A percentile compares a stretch with the other conserved stretches of the same genome.
phyloP scores from a whole-genome alignment of 2,329 filamentous ascomycete genomes.

The Beauveria sp. region DNA sequence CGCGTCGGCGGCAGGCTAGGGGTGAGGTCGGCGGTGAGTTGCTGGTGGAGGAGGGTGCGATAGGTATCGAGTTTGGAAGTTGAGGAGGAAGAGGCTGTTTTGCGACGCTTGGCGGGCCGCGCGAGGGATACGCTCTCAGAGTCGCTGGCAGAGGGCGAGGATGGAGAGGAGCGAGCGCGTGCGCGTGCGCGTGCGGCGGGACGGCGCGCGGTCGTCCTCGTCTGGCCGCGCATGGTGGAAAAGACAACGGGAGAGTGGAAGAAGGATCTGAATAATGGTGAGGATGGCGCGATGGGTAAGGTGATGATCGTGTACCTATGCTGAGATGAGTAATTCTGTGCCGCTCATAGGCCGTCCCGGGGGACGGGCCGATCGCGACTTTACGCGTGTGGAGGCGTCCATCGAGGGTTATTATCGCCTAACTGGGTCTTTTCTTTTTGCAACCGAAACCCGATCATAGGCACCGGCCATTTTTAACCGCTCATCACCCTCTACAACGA shows the following conservation, averaged over 20 bases:
- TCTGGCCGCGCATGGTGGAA: not conserved
- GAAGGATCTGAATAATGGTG: not conserved
- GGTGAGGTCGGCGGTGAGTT: not conserved
- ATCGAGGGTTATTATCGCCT: too few species aligned
- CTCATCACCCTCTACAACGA: too few species aligned
- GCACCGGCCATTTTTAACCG: too few species aligned
- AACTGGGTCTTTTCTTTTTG: too few species aligned
- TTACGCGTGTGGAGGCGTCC: too few species aligned
- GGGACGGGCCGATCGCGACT: too few species aligned
- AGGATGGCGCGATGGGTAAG: too few species aligned
- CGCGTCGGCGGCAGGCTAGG: conserved; percentile 13
- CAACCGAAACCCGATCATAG: too few species aligned
- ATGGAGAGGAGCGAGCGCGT: not conserved
- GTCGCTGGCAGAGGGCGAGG: not conserved
- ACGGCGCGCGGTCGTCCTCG: not conserved
- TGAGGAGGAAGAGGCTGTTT: not conserved
- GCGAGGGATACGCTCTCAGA: not conserved
- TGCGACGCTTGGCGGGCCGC: conserved; percentile 8
- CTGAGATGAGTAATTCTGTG: not conserved
- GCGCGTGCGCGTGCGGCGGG: not conserved
- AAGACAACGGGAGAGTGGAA: too few species aligned
- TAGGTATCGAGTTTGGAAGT: not conserved
- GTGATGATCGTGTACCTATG: not conserved
- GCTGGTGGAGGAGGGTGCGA: not conserved
- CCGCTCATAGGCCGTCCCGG: not conserved